Conservation (phyloP, 495 filamentous ascomycete genomes). For the Aspergillus sclerotioniger region DNA sequence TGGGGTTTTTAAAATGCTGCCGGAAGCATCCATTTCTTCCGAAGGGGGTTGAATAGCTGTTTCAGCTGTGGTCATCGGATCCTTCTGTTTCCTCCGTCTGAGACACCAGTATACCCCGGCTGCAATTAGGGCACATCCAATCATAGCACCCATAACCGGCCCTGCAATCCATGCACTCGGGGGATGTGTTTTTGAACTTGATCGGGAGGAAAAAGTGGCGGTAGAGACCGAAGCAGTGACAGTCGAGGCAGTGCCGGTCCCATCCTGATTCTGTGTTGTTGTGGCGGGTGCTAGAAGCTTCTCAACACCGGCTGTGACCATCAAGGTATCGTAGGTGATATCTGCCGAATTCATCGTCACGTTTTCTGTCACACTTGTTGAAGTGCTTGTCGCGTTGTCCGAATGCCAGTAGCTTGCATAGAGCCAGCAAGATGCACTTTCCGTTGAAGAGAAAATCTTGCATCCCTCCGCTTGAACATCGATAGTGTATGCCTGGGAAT, state of each 20-base stretch:
- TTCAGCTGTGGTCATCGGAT: not conserved
- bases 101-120: not conserved
- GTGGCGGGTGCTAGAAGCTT: not conserved
- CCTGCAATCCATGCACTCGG: not conserved
- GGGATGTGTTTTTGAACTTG: not conserved
- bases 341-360: not conserved
- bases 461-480: not conserved
- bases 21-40: not conserved
- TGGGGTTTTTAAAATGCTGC: not conserved
- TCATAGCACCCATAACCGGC: not conserved
- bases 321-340: not conserved
- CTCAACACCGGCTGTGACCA: not conserved
- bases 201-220: not conserved
- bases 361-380: not conserved
- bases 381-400: not conserved
- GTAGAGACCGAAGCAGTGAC: not conserved
- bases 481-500: not conserved
- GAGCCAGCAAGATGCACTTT: not conserved
- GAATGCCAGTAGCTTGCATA: not conserved
- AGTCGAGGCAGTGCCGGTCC: not conserved
- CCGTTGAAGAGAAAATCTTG: not conserved
- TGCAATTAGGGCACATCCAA: not conserved
- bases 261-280: not conserved
- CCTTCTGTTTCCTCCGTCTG: not conserved
- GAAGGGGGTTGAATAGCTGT: not conserved